These are phyloP conservation scores for Gracilaria domingensis DNA, from an alignment of 23 red algal genomes.

Conservation along the genomic window DNA sequence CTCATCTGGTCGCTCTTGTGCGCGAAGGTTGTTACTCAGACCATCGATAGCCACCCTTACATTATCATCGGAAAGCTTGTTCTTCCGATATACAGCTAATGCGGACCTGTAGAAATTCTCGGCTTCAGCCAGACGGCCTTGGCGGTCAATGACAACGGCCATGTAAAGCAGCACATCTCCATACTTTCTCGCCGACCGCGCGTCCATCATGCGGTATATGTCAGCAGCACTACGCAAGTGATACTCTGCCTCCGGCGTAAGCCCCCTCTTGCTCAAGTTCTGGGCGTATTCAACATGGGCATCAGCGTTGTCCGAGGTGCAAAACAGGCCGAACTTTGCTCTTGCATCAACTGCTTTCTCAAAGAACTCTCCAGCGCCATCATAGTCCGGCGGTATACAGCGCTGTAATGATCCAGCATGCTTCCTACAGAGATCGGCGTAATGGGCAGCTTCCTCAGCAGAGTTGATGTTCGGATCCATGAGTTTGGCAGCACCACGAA, in stretches of 20 bases:
- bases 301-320: slow-evolving; percentile 70
- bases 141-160: slow-evolving; percentile 83
- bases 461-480: slow-evolving; percentile 22
- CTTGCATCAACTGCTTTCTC: slow-evolving; percentile 73
- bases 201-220: slow-evolving; percentile 73
- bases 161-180: slow-evolving; percentile 82
- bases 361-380: slow-evolving; percentile 72
- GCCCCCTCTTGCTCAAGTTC: slow-evolving; percentile 75
- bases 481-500: slow-evolving; percentile 43
- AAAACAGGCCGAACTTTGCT: slow-evolving; percentile 59
- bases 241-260: slow-evolving; percentile 76
- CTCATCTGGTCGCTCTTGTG: slow-evolving; percentile 71
- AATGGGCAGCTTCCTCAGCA: slow-evolving; percentile 49
- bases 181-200: slow-evolving; percentile 62
- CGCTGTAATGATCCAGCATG: slow-evolving; percentile 59
- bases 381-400: slow-evolving; percentile 59
- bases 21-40: slow-evolving; percentile 72
- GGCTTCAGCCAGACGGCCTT: slow-evolving; percentile 74
- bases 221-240: slow-evolving; percentile 74
- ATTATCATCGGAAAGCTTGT: slow-evolving; percentile 76
- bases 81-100: slow-evolving; percentile 68
- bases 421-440: slow-evolving; percentile 65
- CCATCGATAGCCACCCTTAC: slow-evolving; percentile 75
- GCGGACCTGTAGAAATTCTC: slow-evolving; percentile 81
- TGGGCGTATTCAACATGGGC: slow-evolving; percentile 78